Evolutionary conservation across 805 yeast species (phyloP), one percentile per base, ranked within the genome.

Genomic region (Lipomyces yamanashiensis): DNA sequence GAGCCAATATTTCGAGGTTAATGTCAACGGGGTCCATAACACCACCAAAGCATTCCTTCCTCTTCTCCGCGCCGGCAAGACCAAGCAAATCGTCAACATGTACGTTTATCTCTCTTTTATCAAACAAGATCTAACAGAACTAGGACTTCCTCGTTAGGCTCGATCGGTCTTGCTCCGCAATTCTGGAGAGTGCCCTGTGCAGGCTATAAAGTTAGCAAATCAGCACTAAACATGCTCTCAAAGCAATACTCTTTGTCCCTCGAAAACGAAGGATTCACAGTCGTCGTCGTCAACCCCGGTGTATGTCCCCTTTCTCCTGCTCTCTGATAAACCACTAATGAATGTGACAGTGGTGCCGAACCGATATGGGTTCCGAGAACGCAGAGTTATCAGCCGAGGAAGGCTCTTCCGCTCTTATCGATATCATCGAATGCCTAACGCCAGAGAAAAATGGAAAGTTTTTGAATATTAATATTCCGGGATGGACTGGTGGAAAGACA

Each of bases 301-400:
- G 53, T 49, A 49, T 33, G 53, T 33, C 2, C 7, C 13, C 17
- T 40, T 21, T 5, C 7, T 12, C 7, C 50, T 5, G 7, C 40
- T 15, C 8, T 34, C n/a, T n/a, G n/a, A n/a, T n/a, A n/a, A n/a
- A n/a, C n/a, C n/a, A n/a, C n/a, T 33, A 4, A 15, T 6, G 19
- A 13, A 28, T 33, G 2, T 33, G 41, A 2, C 21, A 50, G 54
- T 50, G 54, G 54, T 34, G 28, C 13, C 17, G 23, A n/a, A 50
- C 54, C 15, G 53, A 49, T 33, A 49, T 49, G 53, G 53, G 53
- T 4, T 33, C 53, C 33, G 40, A 49, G 19, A n/a, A 33, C 33
- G 53, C 41, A 9, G 53, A 49, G 21, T n/a, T 49, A 19, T 34
- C 54, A 15, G 54, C 23, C 23, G 28, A n/a, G 4, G 43, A 50